Evolutionary conservation across 306 rosid species (phyloP).

Genomic region (Medicago ruthenica): DNA sequence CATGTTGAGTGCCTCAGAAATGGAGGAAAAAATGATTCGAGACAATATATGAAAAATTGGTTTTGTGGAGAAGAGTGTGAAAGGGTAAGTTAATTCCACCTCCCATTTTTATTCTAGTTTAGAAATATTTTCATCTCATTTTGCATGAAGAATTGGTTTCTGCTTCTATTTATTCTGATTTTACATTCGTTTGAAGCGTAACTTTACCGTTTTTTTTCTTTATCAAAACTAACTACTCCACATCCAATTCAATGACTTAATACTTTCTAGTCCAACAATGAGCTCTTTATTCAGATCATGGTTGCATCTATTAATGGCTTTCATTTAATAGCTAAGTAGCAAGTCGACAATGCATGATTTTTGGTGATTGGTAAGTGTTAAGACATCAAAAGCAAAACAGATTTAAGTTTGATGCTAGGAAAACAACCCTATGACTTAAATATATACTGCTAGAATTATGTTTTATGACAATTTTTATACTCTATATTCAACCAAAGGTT

Average conservation of each 20-base stretch:
- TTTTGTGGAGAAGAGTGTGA: conserved; percentile 68
- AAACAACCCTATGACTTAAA: conserved; percentile 9
- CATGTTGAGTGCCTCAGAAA: conserved; percentile 63
- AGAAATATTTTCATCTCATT: neutral
- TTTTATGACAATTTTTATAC: neutral
- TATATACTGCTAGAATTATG: conserved; percentile 21
- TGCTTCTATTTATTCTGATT: neutral
- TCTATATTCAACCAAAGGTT: conserved; percentile 67
- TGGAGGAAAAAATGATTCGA: conserved; percentile 34
- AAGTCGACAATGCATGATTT: conserved; percentile 12
- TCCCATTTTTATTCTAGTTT: conserved; percentile 15
- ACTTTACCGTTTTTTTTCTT: neutral
- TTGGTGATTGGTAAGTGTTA: conserved; percentile 14
- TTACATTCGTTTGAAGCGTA: neutral
- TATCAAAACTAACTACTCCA: conserved; percentile 5
- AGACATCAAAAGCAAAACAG: conserved; percentile 25
- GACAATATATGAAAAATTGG: conserved; percentile 53
- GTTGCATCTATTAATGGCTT: conserved; percentile 12
- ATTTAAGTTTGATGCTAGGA: conserved; percentile 19
- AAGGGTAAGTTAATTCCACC: conserved; percentile 53
- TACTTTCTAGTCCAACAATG: conserved; percentile 1
- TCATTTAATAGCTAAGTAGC: neutral
- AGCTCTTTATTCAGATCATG: conserved; percentile 6
- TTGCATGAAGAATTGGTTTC: too few relatives aligned
- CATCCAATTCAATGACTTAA: neutral